Base-by-base conservation (phyloP, 371 early-diverging fungal genomes). In the Fennellomyces sp. region DNA sequence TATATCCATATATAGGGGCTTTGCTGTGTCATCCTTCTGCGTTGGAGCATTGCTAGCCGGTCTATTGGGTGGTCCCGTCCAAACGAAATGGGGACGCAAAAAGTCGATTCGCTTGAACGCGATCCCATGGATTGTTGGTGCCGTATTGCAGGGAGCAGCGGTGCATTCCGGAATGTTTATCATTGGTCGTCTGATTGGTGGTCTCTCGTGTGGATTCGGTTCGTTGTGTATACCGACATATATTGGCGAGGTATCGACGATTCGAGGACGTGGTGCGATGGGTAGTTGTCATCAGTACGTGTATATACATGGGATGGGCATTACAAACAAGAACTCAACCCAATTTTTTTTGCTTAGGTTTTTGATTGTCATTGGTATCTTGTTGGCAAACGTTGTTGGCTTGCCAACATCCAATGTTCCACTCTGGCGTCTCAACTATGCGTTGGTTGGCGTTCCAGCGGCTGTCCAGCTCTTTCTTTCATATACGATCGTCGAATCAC, bases 181-280 rank as follows among this genome's bases (percentile, higher is more conserved):
- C 21, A 31, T 68, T 47, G 72, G 68, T 2, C 72, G 72, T 45
- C 42, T 71, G 12, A 52, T 71, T 27, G 35, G 52, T 19, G 72
- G 72, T 36, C 48, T 71, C 42, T 93, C 85, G 2, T 83, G 90
- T 17, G 96, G 96, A 13, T 68, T 89, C 2, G 85, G 88, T 13
- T 86, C 91, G 36, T 86, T 87, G 25, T 83, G 83, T n/a, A 85
- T 90, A 2, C 90, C 95, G 0, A 82, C 87, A 2, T 96, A 94
- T 61, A 81, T 95, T 28, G 85, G 86, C 6, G 91, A 93, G 58
- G 83, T 94, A 38, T 72, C 93, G 7, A 90, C 94, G 0, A 77
- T 82, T 2, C 71, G 76, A 7, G 70, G 73, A 10, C 81, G 93
- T 56, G 94, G 93, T 10, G 73, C 81, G 5, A 69, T 90, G 60